Conservation (phyloP, 495 filamentous ascomycete species). For the Elaphomyces granulatus region DNA sequence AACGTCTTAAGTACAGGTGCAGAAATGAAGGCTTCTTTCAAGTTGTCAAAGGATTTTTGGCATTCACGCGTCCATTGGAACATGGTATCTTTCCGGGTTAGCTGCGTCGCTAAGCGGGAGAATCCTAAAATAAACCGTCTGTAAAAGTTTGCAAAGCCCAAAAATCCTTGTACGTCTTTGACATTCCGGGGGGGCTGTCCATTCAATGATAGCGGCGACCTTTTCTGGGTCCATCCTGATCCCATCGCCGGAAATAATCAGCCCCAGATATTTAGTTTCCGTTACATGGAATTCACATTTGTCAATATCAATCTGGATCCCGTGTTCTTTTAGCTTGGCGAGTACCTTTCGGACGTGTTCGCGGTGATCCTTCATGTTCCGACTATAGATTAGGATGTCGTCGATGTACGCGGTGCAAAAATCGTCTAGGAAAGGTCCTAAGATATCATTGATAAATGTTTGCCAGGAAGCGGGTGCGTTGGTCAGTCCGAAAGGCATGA, state of each 20-base stretch:
- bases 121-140: conserved; percentile 16
- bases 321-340: conserved; percentile 5
- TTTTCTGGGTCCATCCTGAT: conserved; percentile 16
- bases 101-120: no score
- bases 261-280: conserved; percentile 11
- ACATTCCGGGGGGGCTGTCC: conserved; percentile 7
- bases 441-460: neutral
- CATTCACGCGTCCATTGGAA: no score
- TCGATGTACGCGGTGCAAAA: conserved; percentile 19
- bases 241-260: conserved; percentile 10
- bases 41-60: no score
- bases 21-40: no score
- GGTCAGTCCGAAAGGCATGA: neutral
- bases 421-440: conserved; percentile 15
- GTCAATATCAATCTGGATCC: conserved; percentile 13
- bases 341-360: conserved; percentile 13
- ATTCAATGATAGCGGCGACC: conserved; percentile 14
- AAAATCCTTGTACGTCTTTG: conserved; percentile 14
- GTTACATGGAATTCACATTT: conserved; percentile 19
- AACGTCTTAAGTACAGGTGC: no score
- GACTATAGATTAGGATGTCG: conserved; percentile 17
- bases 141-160: conserved; percentile 26
- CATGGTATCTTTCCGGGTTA: no score
- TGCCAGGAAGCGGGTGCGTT: neutral
- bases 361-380: conserved; percentile 8